A percentile compares a stretch with the other conserved stretches of the same genome.
phyloP scores from a whole-genome alignment of 768 basidiomycete genomes.

The Leccinum boreale region DNA sequence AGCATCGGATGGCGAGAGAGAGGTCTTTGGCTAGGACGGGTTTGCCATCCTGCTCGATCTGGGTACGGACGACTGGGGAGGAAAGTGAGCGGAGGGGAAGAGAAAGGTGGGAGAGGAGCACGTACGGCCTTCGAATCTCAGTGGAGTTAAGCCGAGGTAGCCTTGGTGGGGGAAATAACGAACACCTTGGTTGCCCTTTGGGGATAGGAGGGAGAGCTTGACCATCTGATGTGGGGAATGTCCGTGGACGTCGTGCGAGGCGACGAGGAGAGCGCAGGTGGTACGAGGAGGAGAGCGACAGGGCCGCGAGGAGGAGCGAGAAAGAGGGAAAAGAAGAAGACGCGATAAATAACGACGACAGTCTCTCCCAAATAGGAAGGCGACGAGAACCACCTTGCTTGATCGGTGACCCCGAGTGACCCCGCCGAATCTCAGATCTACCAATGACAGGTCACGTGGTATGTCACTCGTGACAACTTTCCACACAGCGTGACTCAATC shows the following conservation, averaged over 20 bases:
- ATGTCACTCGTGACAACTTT: constrained; percentile 18
- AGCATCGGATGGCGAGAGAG: constrained; percentile 76
- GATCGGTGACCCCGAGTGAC: constrained; percentile 27
- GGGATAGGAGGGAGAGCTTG: constrained; percentile 61
- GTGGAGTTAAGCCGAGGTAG: constrained; percentile 76
- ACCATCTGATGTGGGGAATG: constrained; percentile 48
- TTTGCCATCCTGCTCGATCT: constrained; percentile 67
- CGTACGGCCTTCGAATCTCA: constrained; percentile 75
- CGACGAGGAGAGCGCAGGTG: constrained; percentile 12
- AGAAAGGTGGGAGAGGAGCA: constrained; percentile 14
- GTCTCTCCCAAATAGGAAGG: constrained; percentile 23
- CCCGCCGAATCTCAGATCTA: constrained; percentile 27
- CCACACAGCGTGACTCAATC: constrained; percentile 7
- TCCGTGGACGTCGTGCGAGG: constrained; percentile 11
- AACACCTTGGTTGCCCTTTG: constrained; percentile 67
- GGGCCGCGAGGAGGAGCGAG: constrained; percentile 12
- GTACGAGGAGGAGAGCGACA: constrained; percentile 16
- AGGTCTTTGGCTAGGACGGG: constrained; percentile 64
- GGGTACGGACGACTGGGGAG: constrained; percentile 61
- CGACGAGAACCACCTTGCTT: constrained; percentile 29
- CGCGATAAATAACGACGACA: constrained; percentile 33
- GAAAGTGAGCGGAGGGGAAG: not conserved
- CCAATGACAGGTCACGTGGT: constrained; percentile 15
- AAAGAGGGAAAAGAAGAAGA: constrained; percentile 29
- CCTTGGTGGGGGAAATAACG: constrained; percentile 74